These are phyloP conservation scores for Oryza australiensis DNA, from an alignment of 176 grass and related monocot genomes.

Conservation along the genomic window DNA sequence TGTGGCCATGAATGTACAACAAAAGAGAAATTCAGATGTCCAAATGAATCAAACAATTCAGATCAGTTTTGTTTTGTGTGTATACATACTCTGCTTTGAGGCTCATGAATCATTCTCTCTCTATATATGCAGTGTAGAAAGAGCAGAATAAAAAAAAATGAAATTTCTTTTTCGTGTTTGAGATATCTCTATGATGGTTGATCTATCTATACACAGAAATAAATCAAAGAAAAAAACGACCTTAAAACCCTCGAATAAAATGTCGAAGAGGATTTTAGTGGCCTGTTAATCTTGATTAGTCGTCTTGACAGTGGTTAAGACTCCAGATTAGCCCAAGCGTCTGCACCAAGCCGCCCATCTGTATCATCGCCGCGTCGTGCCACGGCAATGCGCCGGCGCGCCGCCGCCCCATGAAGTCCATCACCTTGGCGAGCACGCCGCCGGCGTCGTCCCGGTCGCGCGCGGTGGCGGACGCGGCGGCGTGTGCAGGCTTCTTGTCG, in stretches of 20 bases:
- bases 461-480: not conserved
- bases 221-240: not conserved
- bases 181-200: slow-evolving; percentile 17
- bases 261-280: slow-evolving; percentile 13
- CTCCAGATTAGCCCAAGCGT: slow-evolving; percentile 54
- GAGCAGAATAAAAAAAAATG: not conserved
- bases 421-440: slow-evolving; percentile 42
- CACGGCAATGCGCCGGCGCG: slow-evolving; percentile 41
- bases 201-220: slow-evolving; percentile 38
- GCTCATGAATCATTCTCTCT: not conserved
- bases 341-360: slow-evolving; percentile 74
- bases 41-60: not conserved
- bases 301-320: not conserved
- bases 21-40: not conserved
- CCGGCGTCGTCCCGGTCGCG: not conserved
- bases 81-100: not conserved
- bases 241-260: slow-evolving; percentile 3
- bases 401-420: slow-evolving; percentile 36
- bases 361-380: slow-evolving; percentile 62
- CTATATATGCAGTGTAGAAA: not conserved
- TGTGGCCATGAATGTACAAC: not conserved
- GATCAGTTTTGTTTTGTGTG: not conserved
- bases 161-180: not conserved
- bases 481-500: not conserved
- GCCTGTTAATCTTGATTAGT: slow-evolving; percentile 28